Base-by-base conservation (phyloP, 805 yeast species). In the Saccharomycopsis lassenensis region DNA sequence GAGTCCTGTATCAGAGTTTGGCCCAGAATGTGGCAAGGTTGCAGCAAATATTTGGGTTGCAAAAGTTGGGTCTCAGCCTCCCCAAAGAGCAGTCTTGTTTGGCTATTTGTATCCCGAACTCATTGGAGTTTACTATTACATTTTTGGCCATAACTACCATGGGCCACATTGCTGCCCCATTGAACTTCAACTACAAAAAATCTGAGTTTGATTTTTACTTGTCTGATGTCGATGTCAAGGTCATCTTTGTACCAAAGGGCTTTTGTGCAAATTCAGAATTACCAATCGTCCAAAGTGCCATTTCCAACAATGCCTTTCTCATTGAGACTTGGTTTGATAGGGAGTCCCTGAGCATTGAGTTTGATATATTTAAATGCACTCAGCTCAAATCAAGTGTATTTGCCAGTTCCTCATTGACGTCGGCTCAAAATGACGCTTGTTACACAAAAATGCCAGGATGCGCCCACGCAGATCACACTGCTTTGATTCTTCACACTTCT, bases 401-500 rank as follows among this genome's bases (percentile, higher is more conserved):
- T 26, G 34, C 44, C 0, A 48, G 31, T 12, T 22, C 23, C 24
- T 23, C 24, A 23, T 23, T 8, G 7, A 29, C 7, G 22, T 29
- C 18, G 32, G 32, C 5, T 23, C 24, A 23, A 23, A 11, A 8
- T 23, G 7, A 8, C 7, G n/a, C n/a, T n/a, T n/a, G n/a, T n/a
- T 7, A 11, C 15, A 15, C 15, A 14, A 37, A 34, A 14, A 56
- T 66, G 40, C 66, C 70, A 16, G 70, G 71, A 2, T 54, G 45
- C 34, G 63, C 74, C 2, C 44, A 52, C 11, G 66, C 73, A 1
- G 56, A 63, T 31, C 78, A 75, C 40, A 63, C 72, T 24, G 84
- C 84, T 2, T 56, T 78, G 52, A 72, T 78, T 18, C 57, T 78
- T 32, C 85, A 78, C 55, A 78, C 87, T 6, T 70, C 79, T 31